Evolutionary conservation across 2,329 filamentous ascomycete species (phyloP), one percentile per base, ranked within the genome.

Genomic region (Hortaea werneckii): DNA sequence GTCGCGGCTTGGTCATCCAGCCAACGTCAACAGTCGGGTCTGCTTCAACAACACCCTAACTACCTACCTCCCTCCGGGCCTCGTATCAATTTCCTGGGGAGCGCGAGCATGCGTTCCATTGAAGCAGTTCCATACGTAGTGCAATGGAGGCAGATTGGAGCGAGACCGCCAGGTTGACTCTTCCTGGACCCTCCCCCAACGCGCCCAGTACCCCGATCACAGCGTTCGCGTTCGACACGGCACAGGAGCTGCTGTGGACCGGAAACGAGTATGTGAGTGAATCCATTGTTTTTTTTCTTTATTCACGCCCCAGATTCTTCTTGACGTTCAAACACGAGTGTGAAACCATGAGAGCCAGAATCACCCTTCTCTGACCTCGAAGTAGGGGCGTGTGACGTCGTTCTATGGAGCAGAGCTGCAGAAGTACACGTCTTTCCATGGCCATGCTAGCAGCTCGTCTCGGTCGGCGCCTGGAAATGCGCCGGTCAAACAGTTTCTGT

Each of bases 221-320:
- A 39, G 83, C 87, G 2, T 78, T 95, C 65, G 83, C 85, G 41
- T 98, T 98, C 67, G 92, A 98, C 65, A 84, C 83, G 47, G 75
- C 77, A 35, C 85, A 95, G 65, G 92, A 98, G 65, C 76, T 98
- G 32, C 69, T 98, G 44, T 98, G 94, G 92, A 80, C 82, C 3
- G 94, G 89, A 40, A 94, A 92, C 65, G 86, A 92, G 70, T 87
- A 82, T 74, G 87, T 92, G 73, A 72, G 78, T 67, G 26, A 11
- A 13, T 37, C 6, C 28, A 20, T 20, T 20, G 20, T 20, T 7
- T 9, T 1, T 34, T 6, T 27, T 11, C n/a, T 45, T 29, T 20
- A 32, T 34, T 37, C 20, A 20, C 20, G 20, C 20, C 20, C 20
- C 20, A 20, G 13, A 37, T 26, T 1, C 20, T 20, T 20, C 20